A percentile compares a stretch with the other conserved stretches of the same genome.
Conservation (phyloP, 2,329 filamentous ascomycete species). For the Ophiostoma ulmi region DNA sequence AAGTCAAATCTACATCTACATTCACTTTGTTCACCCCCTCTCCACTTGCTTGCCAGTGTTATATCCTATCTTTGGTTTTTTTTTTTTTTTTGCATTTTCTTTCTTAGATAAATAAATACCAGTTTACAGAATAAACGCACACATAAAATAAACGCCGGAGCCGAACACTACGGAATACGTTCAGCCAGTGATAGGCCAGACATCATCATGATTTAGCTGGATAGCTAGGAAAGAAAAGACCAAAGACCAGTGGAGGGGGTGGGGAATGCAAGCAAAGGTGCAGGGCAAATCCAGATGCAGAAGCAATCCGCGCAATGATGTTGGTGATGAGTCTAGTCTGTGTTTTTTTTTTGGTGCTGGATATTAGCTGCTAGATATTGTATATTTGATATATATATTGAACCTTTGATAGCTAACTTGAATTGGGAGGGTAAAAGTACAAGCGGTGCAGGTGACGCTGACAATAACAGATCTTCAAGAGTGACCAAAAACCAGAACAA, state of each 20-base stretch:
- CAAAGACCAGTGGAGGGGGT: not conserved
- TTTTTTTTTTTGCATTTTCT: not conserved
- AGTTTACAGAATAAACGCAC: not conserved
- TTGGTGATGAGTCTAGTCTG: not conserved
- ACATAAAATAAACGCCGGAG: not conserved
- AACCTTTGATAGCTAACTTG: not conserved
- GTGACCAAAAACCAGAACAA: too few species aligned
- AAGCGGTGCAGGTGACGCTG: not conserved
- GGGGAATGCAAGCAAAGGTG: not conserved
- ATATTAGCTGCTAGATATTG: not conserved
- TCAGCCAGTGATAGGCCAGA: not conserved
- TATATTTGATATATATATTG: not conserved
- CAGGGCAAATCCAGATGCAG: not conserved
- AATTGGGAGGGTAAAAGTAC: not conserved
- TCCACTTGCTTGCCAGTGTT: not conserved
- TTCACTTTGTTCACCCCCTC: not conserved
- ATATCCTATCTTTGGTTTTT: not conserved
- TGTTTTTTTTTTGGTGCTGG: not conserved
- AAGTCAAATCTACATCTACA: not conserved
- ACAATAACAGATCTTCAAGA: too few species aligned
- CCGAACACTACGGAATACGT: not conserved
- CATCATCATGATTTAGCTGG: too few species aligned
- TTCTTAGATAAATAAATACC: not conserved
- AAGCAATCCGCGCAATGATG: constrained; percentile 9
- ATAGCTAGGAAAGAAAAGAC: not conserved